phyloP scores from a whole-genome alignment of 257 asterid species.

The Ajuga chamaepitys region DNA sequence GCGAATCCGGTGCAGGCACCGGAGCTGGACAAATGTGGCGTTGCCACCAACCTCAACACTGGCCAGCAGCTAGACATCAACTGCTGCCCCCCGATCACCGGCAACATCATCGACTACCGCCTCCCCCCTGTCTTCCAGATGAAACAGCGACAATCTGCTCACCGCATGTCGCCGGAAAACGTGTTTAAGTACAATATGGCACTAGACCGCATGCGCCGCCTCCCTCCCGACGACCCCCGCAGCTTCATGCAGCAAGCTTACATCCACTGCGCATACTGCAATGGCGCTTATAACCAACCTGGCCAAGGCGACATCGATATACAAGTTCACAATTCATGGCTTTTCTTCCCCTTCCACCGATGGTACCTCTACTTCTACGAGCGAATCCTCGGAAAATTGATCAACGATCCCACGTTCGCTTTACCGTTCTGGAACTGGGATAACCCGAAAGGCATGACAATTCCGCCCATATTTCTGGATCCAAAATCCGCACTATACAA shows the following conservation, averaged over 20 bases:
- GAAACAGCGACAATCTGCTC: constrained; percentile 22
- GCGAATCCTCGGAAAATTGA: constrained; percentile 26
- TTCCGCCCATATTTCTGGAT: constrained; percentile 20
- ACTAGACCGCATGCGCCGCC: constrained; percentile 20
- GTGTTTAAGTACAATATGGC: constrained; percentile 22
- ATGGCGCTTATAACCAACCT: constrained; percentile 27
- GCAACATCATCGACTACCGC: constrained; percentile 3
- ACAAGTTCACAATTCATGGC: constrained; percentile 30
- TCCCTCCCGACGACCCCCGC: constrained; percentile 24
- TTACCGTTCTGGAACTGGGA: constrained; percentile 43
- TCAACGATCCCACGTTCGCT: constrained; percentile 30
- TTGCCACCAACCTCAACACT: constrained; percentile 13
- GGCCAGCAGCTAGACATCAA: not conserved
- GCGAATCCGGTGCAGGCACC: constrained; percentile 15
- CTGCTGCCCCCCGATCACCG: constrained; percentile 27
- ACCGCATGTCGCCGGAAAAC: constrained; percentile 12
- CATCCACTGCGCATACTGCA: constrained; percentile 35
- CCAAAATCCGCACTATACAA: constrained; percentile 20
- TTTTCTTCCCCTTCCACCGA: constrained; percentile 39
- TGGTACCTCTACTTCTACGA: constrained; percentile 40
- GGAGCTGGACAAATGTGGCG: constrained; percentile 8
- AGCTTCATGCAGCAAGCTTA: constrained; percentile 25
- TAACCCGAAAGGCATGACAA: constrained; percentile 24
- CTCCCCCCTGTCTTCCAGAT: constrained; percentile 19
- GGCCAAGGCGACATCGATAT: constrained; percentile 17